Evolutionary conservation across 2,329 filamentous ascomycete species (phyloP).

Genomic region (Trichoderma sp.): DNA sequence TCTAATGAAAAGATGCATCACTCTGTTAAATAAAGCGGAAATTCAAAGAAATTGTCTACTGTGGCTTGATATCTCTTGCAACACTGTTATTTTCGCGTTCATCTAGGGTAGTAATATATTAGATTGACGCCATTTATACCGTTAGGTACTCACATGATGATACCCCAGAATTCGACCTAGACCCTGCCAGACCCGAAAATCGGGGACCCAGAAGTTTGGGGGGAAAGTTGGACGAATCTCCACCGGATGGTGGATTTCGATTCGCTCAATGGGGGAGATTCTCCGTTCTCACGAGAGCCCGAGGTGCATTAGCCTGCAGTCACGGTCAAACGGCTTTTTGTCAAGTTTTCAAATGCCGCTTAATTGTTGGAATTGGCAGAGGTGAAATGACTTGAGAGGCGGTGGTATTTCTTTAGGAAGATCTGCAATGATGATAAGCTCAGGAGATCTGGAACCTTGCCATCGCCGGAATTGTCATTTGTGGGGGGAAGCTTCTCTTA

Average conservation of each 20-base stretch:
- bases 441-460: not conserved
- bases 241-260: not conserved
- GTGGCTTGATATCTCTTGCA: not conserved
- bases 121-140: not conserved
- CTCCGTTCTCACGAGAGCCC: not conserved
- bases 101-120: not conserved
- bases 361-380: not conserved
- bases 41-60: not conserved
- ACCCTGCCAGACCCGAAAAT: constrained; percentile 7
- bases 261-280: not conserved
- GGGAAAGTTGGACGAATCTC: not conserved
- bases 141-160: not conserved
- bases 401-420: not conserved
- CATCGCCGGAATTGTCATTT: not conserved
- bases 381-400: not conserved
- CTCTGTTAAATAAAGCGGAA: not conserved
- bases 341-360: not conserved
- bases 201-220: not conserved
- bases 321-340: not conserved
- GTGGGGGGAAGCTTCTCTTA: not conserved
- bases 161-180: not conserved
- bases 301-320: not conserved
- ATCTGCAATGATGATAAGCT: not conserved
- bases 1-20: not conserved
- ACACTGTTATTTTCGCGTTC: not conserved